phyloP scores from a whole-genome alignment of 176 grass and related monocot genomes.

The Avena insularis region DNA sequence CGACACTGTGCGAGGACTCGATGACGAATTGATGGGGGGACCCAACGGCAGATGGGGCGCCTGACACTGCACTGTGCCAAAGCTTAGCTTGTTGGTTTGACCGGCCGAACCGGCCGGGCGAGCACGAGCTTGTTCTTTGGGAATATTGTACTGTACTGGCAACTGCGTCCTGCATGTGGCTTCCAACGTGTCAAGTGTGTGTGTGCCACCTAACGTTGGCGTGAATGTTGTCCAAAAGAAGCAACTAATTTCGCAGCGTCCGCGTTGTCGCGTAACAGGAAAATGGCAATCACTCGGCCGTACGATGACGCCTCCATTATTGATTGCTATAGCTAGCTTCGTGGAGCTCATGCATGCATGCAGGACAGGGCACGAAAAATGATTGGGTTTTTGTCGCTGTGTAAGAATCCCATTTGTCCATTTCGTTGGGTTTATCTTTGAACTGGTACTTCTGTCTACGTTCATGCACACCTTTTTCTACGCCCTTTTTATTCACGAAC shows the following conservation, averaged over 20 bases:
- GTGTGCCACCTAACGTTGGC: neutral
- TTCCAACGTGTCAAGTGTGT: neutral
- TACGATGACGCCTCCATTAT: neutral
- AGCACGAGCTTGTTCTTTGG: neutral
- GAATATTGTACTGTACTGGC: neutral
- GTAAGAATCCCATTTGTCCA: neutral
- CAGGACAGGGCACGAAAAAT: neutral
- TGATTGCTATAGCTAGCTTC: neutral
- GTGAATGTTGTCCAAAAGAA: neutral
- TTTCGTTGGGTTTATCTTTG: too few relatives aligned
- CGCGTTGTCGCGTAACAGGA: neutral
- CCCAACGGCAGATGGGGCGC: conserved; percentile 8
- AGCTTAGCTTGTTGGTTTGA: neutral
- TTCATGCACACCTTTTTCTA: too few relatives aligned
- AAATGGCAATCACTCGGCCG: conserved; percentile 2
- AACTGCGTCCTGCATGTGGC: neutral
- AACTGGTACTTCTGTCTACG: too few relatives aligned
- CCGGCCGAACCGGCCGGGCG: neutral
- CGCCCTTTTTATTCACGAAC: too few relatives aligned
- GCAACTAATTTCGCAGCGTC: neutral
- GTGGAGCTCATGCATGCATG: conserved; percentile 11
- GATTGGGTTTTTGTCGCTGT: neutral
- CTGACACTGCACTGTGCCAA: neutral
- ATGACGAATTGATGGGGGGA: conserved; percentile 23
- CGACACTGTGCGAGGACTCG: neutral